Percentiles rank a stretch among this genome's conserved stretches.
These are phyloP conservation scores for Erodium moschatum DNA, from an alignment of 441 rosid genomes.

Conservation along the genomic window DNA sequence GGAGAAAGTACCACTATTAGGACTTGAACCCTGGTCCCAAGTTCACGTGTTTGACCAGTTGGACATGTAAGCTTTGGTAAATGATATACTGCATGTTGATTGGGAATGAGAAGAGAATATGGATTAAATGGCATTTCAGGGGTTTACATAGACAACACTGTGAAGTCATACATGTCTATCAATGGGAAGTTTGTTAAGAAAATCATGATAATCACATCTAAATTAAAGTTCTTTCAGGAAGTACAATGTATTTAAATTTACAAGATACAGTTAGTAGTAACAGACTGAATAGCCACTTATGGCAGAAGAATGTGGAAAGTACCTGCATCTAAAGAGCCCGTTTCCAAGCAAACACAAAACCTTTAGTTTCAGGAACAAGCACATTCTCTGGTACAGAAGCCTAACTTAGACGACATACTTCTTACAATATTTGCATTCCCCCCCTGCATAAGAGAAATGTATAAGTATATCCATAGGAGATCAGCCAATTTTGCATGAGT, in stretches of 20 bases:
- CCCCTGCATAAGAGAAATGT: slow-evolving; percentile 39
- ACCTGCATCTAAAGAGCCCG: slow-evolving; percentile 77
- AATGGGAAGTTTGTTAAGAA: no score
- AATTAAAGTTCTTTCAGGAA: no score
- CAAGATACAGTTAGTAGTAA: no score
- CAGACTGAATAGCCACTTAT: no score
- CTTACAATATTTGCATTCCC: slow-evolving; percentile 56
- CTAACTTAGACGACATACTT: slow-evolving; percentile 65
- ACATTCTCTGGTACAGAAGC: slow-evolving; percentile 64
- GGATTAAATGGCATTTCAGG: background rate
- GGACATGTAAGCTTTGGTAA: no score
- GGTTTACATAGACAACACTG: background rate
- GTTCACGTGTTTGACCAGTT: no score
- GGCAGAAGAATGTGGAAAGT: slow-evolving; percentile 2
- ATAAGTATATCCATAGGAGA: background rate
- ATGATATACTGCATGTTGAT: slow-evolving; percentile 51
- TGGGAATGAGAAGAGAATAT: background rate
- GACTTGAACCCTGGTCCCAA: no score
- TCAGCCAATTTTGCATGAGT: background rate
- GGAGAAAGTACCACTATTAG: no score
- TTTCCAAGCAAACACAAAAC: slow-evolving; percentile 73
- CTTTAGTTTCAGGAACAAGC: slow-evolving; percentile 70
- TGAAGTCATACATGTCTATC: no score
- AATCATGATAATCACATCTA: no score
- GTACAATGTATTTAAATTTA: no score